Conservation (phyloP, 2,329 filamentous ascomycete species). For the Cladosporium cucumerinum region DNA sequence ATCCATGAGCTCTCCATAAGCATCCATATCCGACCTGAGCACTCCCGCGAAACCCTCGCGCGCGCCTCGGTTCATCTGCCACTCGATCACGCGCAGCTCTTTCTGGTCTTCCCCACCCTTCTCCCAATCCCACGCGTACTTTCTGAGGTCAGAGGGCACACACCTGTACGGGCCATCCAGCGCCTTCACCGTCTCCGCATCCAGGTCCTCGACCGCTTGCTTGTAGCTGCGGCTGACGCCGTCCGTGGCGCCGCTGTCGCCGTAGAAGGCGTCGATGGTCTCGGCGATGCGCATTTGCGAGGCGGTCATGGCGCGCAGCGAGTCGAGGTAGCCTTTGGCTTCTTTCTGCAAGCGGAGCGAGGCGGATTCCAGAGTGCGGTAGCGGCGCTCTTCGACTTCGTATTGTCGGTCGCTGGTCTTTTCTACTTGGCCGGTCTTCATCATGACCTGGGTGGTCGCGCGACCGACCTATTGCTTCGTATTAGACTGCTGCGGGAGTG, state of each 20-base stretch:
- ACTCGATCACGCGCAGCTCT: constrained; percentile 26
- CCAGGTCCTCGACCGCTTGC: constrained; percentile 94
- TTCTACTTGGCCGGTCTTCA: constrained; percentile 99
- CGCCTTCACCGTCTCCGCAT: constrained; percentile 97
- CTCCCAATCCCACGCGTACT: constrained; percentile 22
- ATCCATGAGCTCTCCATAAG: constrained; percentile 30
- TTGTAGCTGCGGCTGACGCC: constrained; percentile 97
- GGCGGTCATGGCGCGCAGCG: constrained; percentile 95
- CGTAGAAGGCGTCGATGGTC: constrained; percentile 98
- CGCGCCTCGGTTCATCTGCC: constrained; percentile 27
- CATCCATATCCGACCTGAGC: constrained; percentile 14
- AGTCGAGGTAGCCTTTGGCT: constrained; percentile 96
- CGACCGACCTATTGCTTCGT: constrained; percentile 89
- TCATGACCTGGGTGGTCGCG: constrained; percentile 99
- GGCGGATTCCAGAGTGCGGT: constrained; percentile 95
- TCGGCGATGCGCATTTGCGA: constrained; percentile 99
- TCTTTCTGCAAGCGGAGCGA: constrained; percentile 92
- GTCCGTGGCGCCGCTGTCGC: constrained; percentile 89
- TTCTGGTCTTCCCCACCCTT: constrained; percentile 18
- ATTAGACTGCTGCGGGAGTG: constrained; percentile 58
- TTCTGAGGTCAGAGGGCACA: constrained; percentile 24
- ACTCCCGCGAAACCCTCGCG: constrained; percentile 21
- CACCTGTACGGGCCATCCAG: constrained; percentile 91
- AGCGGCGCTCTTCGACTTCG: constrained; percentile 88
- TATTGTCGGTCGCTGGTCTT: constrained; percentile 98